Base-by-base conservation (phyloP, 805 yeast species). In the Sporopachydermia lactativora region DNA sequence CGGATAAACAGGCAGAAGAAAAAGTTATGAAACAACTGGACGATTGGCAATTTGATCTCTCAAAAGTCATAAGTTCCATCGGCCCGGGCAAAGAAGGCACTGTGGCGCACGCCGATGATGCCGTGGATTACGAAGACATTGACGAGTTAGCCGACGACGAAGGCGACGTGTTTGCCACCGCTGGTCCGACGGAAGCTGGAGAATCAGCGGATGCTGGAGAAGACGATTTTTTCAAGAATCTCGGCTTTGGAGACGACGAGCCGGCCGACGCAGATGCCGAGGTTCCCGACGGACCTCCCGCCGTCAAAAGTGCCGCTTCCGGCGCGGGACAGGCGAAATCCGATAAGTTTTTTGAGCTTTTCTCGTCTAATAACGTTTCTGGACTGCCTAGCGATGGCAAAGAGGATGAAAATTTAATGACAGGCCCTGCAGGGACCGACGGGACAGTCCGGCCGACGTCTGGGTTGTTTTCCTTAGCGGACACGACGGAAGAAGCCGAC, bases 61-160 rank as follows among this genome's bases (percentile, higher is more conserved):
- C n/a, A n/a, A n/a, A n/a, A n/a, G n/a, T n/a, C n/a, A n/a, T 35
- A 14, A 35, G 18, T 11, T 35, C 37, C 8, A 35, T 14, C 14
- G 16, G 39, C 5, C 8, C 60, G 15, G 52, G 54, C 5, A 68
- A 64, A 4, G 70, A 62, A 19, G 77, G 72, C 15, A 62, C 71
- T 58, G 62, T 82, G 2, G 68, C 70, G 41, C 97, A 88, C 58
- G 88, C 92, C 1, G 95, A 75, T 4, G 89, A 88, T 57, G 98
- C 98, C 5, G 65, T 86, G 19, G 97, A 89, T 58, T 89, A 82
- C 55, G 96, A 84, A 52, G 95, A 84, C 55, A 94, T 83, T 52
- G 96, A 88, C 49, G 96, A 88, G 57, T 64, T 88, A 39, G 96
- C 96, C 0, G 96, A 88, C 17, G 96, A 88, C 37, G 94, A 83